Base-by-base conservation (phyloP, 495 filamentous ascomycete genomes). In the Polyplosphaeria fusca region DNA sequence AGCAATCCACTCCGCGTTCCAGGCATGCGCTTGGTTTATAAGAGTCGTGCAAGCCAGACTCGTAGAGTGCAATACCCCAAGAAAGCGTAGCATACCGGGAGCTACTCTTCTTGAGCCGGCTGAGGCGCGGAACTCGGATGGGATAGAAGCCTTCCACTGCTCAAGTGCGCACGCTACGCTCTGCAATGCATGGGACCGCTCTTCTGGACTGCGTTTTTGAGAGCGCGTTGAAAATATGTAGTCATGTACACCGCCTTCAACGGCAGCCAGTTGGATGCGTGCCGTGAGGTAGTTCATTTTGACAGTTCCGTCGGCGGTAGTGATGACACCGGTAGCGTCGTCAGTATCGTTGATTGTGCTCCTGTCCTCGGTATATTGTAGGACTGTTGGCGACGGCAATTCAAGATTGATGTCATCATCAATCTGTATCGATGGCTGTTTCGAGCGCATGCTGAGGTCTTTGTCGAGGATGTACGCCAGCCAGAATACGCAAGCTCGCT, bases 391-490 rank as follows among this genome's bases (percentile, higher is more conserved):
- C 22, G 57, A 53, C 41, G 58, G 58, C 20, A 55, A 25, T 14
- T 61, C 58, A 24, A 55, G 44, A 32, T 61, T 43, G 37, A 61
- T 38, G 24, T 61, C 58, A 25, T 61, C 58, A 22, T 61, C 51
- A 38, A 54, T 14, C 41, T 48, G 41, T 4, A 50, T 39, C 24
- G 50, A 49, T 18, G 58, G 58, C 35, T 61, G 58, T 39, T 45
- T 40, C 23, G 40, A 47, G 26, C 46, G 50, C 43, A 61, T 49
- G 51, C 58, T 61, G 14, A 61, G 44, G 50, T 61, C 58, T 61
- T 61, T 61, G 44, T 61, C 58, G 39, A 61, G 58, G 28, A 48
- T 44, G 30, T 54, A 54, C 18, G 58, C 58, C 26, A 61, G 18
- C 58, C 58, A 61, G 18, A 55, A 61, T 3, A 61, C 58, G 23